phyloP scores from a whole-genome alignment of 2,329 filamentous ascomycete species.

The Hymenoscyphus occultus region DNA sequence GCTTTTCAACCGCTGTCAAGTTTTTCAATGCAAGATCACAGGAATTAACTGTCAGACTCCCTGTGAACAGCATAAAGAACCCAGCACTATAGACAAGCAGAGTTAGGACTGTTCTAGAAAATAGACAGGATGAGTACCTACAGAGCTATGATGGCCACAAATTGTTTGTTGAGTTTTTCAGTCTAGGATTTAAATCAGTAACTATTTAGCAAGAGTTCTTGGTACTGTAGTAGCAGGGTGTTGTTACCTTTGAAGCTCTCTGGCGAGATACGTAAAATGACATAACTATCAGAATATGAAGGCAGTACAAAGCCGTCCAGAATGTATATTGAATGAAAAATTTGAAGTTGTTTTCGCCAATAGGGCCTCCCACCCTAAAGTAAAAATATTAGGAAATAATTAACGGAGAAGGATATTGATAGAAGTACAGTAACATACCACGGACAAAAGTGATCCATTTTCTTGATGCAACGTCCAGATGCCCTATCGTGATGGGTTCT shows the following conservation, averaged over 20 bases:
- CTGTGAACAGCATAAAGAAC: conserved; percentile 78
- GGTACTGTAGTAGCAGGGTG: not conserved
- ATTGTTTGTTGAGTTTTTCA: conserved; percentile 51
- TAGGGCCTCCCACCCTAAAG: conserved; percentile 80
- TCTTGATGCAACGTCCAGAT: conserved; percentile 80
- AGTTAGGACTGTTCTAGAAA: not conserved
- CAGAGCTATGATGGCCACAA: conserved; percentile 50
- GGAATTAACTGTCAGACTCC: conserved; percentile 73
- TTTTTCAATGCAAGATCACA: conserved; percentile 69
- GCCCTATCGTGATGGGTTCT: conserved; percentile 83
- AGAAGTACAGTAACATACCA: conserved; percentile 47
- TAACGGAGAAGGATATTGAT: conserved; percentile 10
- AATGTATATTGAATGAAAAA: conserved; percentile 87
- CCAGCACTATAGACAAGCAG: conserved; percentile 42
- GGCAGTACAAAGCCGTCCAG: conserved; percentile 68
- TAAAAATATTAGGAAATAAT: not conserved
- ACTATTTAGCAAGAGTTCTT: not conserved
- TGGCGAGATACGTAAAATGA: conserved; percentile 59
- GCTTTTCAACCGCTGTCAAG: conserved; percentile 78
- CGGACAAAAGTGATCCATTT: conserved; percentile 96
- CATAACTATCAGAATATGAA: conserved; percentile 59
- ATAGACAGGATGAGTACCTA: not conserved
- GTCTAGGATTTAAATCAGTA: conserved; percentile 17
- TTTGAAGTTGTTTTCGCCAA: conserved; percentile 84
- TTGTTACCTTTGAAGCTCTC: conserved; percentile 29